phyloP scores from a whole-genome alignment of 495 filamentous ascomycete species.

The Podospora fimiseda region DNA sequence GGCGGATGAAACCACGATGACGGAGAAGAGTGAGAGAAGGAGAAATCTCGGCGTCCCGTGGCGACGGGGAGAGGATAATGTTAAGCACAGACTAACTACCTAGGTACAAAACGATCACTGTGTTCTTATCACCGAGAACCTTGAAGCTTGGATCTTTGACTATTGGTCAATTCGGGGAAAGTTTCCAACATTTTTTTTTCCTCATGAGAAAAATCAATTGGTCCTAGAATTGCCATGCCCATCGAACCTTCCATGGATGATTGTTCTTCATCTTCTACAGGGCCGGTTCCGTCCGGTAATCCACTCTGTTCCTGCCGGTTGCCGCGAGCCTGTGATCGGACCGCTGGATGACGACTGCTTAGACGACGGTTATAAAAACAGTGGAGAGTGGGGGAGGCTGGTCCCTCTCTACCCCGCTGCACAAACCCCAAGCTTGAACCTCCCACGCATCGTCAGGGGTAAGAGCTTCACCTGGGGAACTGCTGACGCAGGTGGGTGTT shows the following conservation, averaged over 20 bases:
- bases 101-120: not conserved
- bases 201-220: too few relatives aligned
- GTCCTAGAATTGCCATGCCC: not conserved
- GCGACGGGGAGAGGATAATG: not conserved
- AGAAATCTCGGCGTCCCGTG: constrained; percentile 1
- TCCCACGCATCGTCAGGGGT: not conserved
- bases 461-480: not conserved
- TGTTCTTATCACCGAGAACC: not conserved
- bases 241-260: too few relatives aligned
- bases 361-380: not conserved
- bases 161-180: not conserved
- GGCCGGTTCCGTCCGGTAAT: constrained; percentile 4
- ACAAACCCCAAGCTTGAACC: constrained; percentile 2
- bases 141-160: too few relatives aligned
- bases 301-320: not conserved
- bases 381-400: constrained; percentile 6
- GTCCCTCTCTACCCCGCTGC: constrained; percentile 1
- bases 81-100: not conserved
- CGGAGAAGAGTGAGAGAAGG: not conserved
- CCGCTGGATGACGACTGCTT: not conserved
- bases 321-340: not conserved
- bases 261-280: not conserved
- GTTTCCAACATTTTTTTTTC: too few relatives aligned
- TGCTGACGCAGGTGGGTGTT: not conserved
- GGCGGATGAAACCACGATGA: not conserved